Conservation (phyloP, 176 grass and related monocot species). For the Bothriochloa decipiens region DNA sequence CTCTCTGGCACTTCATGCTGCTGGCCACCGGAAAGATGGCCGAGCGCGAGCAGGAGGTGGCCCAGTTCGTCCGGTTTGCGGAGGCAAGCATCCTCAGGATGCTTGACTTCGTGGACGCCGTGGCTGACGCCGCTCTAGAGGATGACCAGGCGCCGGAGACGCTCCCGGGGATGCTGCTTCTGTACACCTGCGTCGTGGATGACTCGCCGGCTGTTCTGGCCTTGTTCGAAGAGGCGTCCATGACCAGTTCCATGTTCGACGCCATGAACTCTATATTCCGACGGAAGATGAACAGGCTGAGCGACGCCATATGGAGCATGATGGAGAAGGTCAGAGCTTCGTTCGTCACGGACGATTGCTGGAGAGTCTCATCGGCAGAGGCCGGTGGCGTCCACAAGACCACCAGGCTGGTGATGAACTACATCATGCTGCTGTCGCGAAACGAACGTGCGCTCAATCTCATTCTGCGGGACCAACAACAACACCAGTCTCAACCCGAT, state of each 20-base stretch:
- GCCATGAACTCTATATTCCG: neutral
- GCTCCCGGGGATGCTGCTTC: slow-evolving; percentile 23
- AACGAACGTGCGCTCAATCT: neutral
- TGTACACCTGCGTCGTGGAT: slow-evolving; percentile 25
- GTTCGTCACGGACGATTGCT: neutral
- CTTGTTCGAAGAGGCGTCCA: neutral
- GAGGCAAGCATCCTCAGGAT: slow-evolving; percentile 23
- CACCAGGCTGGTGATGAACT: slow-evolving; percentile 16
- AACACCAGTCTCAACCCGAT: neutral
- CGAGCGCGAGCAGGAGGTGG: neutral
- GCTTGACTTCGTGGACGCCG: slow-evolving; percentile 11
- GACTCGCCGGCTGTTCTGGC: neutral
- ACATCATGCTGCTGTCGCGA: neutral
- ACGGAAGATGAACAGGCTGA: slow-evolving; percentile 21
- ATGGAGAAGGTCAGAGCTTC: slow-evolving; percentile 4
- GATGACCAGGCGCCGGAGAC: neutral
- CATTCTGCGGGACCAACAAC: neutral
- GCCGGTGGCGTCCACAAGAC: neutral
- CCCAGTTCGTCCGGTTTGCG: neutral
- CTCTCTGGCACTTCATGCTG: neutral
- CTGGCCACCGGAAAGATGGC: neutral
- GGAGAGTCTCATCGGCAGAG: neutral
- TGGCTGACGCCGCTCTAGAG: neutral
- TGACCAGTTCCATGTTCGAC: neutral
- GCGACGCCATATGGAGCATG: slow-evolving; percentile 13